phyloP scores from a whole-genome alignment of 2,329 filamentous ascomycete genomes.

The Pseudogymnoascus sp. region DNA sequence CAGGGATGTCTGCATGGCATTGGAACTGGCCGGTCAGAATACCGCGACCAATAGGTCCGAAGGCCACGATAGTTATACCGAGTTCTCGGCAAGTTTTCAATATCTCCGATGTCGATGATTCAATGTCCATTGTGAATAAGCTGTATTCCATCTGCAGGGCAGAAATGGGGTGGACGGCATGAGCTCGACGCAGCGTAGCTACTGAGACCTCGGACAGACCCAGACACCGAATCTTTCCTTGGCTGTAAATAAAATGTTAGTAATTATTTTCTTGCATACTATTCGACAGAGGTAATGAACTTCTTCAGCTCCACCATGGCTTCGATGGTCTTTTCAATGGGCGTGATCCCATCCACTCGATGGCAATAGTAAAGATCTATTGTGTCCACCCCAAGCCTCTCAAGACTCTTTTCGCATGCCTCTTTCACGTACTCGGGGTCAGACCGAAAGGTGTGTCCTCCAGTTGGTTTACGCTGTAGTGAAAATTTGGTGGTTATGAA shows the following conservation, averaged over 20 bases:
- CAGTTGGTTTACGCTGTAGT: conserved; percentile 13
- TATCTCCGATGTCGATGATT: conserved; percentile 28
- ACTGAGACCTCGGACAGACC: conserved; percentile 41
- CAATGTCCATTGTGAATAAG: conserved; percentile 41
- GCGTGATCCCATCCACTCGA: conserved; percentile 32
- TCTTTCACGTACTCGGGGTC: conserved; percentile 33
- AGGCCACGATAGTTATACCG: conserved; percentile 33
- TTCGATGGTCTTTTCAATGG: conserved; percentile 38
- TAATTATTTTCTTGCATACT: not conserved
- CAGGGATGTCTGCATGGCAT: conserved; percentile 35
- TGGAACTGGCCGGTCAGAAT: conserved; percentile 41
- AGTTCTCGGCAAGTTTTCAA: conserved; percentile 37
- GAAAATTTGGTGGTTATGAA: conserved; percentile 48
- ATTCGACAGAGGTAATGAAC: conserved; percentile 5
- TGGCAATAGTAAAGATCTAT: conserved; percentile 35
- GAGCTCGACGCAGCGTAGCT: conserved; percentile 40
- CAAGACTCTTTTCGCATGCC: conserved; percentile 33
- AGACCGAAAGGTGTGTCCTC: not conserved
- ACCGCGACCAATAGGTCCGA: conserved; percentile 42
- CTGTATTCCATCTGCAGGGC: conserved; percentile 47
- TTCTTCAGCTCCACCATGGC: conserved; percentile 35
- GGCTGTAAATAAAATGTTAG: conserved; percentile 12
- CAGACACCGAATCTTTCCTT: conserved; percentile 43
- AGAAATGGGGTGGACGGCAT: conserved; percentile 39
- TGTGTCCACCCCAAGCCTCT: conserved; percentile 31